A percentile compares a stretch with the other conserved stretches of the same genome.
phyloP scores from a whole-genome alignment of 805 yeast genomes.

The Tanozyma kutaoensis region DNA sequence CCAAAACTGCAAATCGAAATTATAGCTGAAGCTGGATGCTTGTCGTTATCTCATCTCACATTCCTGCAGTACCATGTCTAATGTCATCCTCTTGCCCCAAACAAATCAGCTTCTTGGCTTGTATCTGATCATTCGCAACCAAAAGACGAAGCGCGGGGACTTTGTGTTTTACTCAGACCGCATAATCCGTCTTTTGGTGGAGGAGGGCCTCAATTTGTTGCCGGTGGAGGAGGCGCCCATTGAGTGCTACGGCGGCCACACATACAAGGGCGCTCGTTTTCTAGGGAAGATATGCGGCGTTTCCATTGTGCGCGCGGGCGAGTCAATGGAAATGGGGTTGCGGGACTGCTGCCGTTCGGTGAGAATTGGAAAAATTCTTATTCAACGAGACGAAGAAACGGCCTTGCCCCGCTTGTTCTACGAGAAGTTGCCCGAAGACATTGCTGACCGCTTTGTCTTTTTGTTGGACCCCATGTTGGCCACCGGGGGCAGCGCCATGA shows the following conservation, averaged over 20 bases:
- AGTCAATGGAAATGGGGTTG: slow-evolving; percentile 96
- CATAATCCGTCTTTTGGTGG: slow-evolving; percentile 85
- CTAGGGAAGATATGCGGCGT: slow-evolving; percentile 96
- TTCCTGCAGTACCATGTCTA: slow-evolving; percentile 7
- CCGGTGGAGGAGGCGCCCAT: slow-evolving; percentile 69
- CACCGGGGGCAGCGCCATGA: slow-evolving; percentile 95
- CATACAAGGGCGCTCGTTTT: slow-evolving; percentile 66
- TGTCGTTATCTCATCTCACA: not conserved
- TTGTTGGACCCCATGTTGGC: slow-evolving; percentile 96
- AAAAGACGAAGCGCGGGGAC: slow-evolving; percentile 71
- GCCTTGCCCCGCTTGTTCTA: slow-evolving; percentile 85
- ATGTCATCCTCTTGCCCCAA: slow-evolving; percentile 66
- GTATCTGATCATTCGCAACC: slow-evolving; percentile 83
- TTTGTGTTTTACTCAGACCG: slow-evolving; percentile 93
- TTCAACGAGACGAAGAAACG: slow-evolving; percentile 97
- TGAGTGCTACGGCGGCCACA: slow-evolving; percentile 63
- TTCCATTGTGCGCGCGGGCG: slow-evolving; percentile 97
- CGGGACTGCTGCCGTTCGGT: slow-evolving; percentile 96
- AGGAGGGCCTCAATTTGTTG: slow-evolving; percentile 86
- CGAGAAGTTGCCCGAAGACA: slow-evolving; percentile 90
- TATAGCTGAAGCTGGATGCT: too few relatives aligned
- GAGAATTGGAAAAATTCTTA: slow-evolving; percentile 89
- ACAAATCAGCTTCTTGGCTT: slow-evolving; percentile 83
- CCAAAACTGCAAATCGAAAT: too few relatives aligned
- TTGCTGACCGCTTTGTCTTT: slow-evolving; percentile 77